A percentile compares a stretch with the other conserved stretches of the same genome.
Evolutionary conservation across 352 stramenopile genomes (phyloP).

Genomic region (Phytopythium sindhum): DNA sequence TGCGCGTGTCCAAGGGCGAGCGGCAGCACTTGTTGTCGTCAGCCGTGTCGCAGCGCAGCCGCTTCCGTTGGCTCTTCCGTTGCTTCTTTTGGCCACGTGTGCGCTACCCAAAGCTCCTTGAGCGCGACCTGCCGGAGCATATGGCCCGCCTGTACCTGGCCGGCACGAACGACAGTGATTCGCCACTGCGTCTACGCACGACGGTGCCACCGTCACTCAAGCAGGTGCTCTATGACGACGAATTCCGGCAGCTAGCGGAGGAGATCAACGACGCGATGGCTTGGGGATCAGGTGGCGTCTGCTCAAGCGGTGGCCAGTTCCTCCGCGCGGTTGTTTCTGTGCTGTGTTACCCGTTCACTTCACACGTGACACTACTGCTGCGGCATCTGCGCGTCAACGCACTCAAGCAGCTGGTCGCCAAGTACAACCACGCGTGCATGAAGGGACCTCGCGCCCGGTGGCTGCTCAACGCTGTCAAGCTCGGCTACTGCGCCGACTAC

Average conservation of each 20-base stretch:
- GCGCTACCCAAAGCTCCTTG: conserved; percentile 73
- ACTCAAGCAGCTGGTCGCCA: conserved; percentile 68
- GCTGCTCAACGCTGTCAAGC: conserved; percentile 72
- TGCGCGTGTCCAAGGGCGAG: conserved; percentile 47
- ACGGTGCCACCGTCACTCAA: conserved; percentile 56
- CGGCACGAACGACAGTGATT: conserved; percentile 60
- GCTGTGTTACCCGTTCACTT: conserved; percentile 69
- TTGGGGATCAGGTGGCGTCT: conserved; percentile 39
- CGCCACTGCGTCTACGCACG: conserved; percentile 50
- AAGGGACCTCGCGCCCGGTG: conserved; percentile 63
- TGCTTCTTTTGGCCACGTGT: conserved; percentile 78
- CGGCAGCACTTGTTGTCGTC: conserved; percentile 62
- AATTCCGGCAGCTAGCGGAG: conserved; percentile 61
- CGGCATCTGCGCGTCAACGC: conserved; percentile 72
- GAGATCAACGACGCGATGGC: conserved; percentile 59
- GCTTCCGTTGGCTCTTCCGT: conserved; percentile 51
- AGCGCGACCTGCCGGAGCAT: conserved; percentile 76
- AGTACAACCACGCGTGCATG: conserved; percentile 84
- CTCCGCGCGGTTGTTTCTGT: conserved; percentile 56
- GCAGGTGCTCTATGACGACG: conserved; percentile 63
- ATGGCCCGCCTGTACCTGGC: conserved; percentile 77
- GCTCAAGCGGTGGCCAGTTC: conserved; percentile 56
- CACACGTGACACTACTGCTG: conserved; percentile 60
- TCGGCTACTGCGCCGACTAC: conserved; percentile 77
- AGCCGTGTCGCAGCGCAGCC: conserved; percentile 49